Conservation (phyloP, 257 asterid genomes). For the Rubia yunnanensis region DNA sequence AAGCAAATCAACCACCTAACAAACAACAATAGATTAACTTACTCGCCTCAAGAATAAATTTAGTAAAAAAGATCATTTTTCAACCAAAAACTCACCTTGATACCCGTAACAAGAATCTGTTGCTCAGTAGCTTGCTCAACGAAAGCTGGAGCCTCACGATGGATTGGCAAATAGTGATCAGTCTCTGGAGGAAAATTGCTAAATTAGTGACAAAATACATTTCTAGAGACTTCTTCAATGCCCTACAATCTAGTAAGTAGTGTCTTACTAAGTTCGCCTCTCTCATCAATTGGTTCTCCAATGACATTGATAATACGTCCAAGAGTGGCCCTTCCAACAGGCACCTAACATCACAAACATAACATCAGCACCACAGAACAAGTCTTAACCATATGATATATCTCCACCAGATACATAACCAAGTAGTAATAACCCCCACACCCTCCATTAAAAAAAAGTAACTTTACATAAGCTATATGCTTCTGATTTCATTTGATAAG, state of each 20-base stretch:
- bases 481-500: background rate
- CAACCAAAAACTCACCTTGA: conserved; percentile 47
- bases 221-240: background rate
- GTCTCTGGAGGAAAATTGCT: conserved; percentile 43
- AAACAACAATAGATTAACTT: background rate
- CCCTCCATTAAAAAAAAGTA: background rate
- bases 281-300: conserved; percentile 91
- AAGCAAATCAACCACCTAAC: conserved; percentile 86
- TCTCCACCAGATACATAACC: background rate
- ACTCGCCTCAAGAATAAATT: background rate
- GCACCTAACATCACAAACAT: conserved; percentile 43
- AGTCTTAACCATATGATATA: background rate
- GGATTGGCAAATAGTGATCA: conserved; percentile 83
- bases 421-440: background rate
- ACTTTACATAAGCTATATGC: background rate
- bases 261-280: conserved; percentile 71
- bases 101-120: conserved; percentile 92
- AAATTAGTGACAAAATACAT: conserved; percentile 15
- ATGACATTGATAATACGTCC: conserved; percentile 96
- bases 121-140: conserved; percentile 98
- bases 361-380: background rate
- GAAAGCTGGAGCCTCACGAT: conserved; percentile 94
- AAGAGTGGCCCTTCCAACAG: conserved; percentile 95
- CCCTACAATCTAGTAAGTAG: background rate
- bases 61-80: background rate